phyloP scores from a whole-genome alignment of 306 rosid species.

The Leucaena leucocephala region DNA sequence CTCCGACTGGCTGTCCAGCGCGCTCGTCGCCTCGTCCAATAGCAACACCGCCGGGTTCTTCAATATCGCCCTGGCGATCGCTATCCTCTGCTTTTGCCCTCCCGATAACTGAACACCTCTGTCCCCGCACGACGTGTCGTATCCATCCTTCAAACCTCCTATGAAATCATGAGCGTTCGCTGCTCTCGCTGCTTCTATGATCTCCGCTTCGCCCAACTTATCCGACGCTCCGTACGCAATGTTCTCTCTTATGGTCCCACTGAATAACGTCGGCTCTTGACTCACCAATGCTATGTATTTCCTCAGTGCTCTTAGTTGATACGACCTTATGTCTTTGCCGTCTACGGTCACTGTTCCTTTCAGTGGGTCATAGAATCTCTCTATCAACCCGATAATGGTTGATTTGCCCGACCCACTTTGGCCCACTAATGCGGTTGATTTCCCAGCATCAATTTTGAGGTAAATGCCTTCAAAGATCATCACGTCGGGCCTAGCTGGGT shows the following conservation, averaged over 20 bases:
- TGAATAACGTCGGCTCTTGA: conserved; percentile 70
- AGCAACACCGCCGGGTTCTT: conserved; percentile 51
- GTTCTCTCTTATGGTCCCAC: conserved; percentile 58
- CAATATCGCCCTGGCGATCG: conserved; percentile 59
- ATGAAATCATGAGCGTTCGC: conserved; percentile 63
- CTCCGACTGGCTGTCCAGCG: conserved; percentile 55
- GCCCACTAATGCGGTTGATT: conserved; percentile 58
- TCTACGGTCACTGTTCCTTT: conserved; percentile 46
- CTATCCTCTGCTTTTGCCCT: conserved; percentile 67
- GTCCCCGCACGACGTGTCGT: conserved; percentile 51
- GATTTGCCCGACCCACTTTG: conserved; percentile 60
- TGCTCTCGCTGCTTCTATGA: conserved; percentile 51
- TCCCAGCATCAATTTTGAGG: conserved; percentile 43
- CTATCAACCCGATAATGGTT: conserved; percentile 52
- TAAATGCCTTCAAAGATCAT: conserved; percentile 46
- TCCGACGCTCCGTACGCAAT: conserved; percentile 45
- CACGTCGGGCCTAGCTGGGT: conserved; percentile 54
- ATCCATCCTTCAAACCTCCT: conserved; percentile 46
- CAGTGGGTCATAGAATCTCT: conserved; percentile 61
- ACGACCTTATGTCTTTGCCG: conserved; percentile 36
- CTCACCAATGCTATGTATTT: conserved; percentile 52
- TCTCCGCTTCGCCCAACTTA: conserved; percentile 39
- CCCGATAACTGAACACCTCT: conserved; percentile 56
- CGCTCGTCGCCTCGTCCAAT: conserved; percentile 65
- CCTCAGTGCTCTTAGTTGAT: conserved; percentile 51